Percentiles rank a stretch among this genome's conserved stretches.
Conservation (phyloP, 441 rosid species). For the Syzygium syzygioides region DNA sequence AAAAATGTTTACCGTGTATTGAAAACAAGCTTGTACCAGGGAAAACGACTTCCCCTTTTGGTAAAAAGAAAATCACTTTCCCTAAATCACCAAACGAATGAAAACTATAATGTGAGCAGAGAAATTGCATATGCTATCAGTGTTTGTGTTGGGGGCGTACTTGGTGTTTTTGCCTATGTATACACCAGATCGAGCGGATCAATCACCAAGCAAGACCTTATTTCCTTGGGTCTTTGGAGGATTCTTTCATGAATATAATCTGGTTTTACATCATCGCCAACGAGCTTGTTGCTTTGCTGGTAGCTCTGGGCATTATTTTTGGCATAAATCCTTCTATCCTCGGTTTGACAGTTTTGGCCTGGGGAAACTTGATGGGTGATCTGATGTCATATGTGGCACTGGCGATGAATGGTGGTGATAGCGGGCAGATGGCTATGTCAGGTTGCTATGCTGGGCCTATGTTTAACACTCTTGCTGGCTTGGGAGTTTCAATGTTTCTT, state of each 20-base stretch:
- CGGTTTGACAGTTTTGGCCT: slow-evolving; percentile 71
- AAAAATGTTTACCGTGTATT: no score
- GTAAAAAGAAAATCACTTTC: no score
- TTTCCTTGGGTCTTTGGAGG: slow-evolving; percentile 76
- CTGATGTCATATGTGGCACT: slow-evolving; percentile 68
- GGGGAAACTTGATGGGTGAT: slow-evolving; percentile 95
- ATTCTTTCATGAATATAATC: slow-evolving; percentile 72
- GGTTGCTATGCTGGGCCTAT: slow-evolving; percentile 95
- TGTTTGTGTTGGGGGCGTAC: slow-evolving; percentile 30
- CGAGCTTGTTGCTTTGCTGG: slow-evolving; percentile 74
- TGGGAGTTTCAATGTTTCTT: slow-evolving; percentile 68
- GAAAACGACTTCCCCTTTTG: no score
- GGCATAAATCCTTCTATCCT: slow-evolving; percentile 79
- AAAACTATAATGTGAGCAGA: slow-evolving; percentile 7
- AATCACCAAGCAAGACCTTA: slow-evolving; percentile 55
- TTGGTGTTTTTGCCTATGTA: slow-evolving; percentile 38
- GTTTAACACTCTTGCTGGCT: slow-evolving; percentile 78
- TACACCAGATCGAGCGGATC: slow-evolving; percentile 14
- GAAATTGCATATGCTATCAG: slow-evolving; percentile 36
- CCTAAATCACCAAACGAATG: no score
- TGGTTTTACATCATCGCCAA: slow-evolving; percentile 91
- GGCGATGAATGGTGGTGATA: slow-evolving; percentile 69
- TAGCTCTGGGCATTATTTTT: slow-evolving; percentile 54
- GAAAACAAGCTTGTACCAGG: no score
- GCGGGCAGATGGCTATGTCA: slow-evolving; percentile 69